These are phyloP conservation scores for Fusarium sp. DNA, from an alignment of 2,329 filamentous ascomycete genomes.

Conservation along the genomic window DNA sequence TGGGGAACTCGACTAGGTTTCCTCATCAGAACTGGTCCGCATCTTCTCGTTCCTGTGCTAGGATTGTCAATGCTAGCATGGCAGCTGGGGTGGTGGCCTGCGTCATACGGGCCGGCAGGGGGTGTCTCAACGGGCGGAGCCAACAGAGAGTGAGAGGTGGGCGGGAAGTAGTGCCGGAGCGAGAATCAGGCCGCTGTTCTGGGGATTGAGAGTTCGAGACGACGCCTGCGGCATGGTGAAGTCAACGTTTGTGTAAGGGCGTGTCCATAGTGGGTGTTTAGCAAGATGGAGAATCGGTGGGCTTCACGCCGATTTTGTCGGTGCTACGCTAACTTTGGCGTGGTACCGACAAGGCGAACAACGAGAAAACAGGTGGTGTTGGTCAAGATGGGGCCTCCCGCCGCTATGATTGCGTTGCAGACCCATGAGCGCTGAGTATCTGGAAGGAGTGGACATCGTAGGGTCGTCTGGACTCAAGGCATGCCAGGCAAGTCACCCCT, in stretches of 20 bases:
- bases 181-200: slow-evolving; percentile 40
- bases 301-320: slow-evolving; percentile 16
- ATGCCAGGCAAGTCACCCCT: slow-evolving; percentile 38
- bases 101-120: slow-evolving; percentile 53
- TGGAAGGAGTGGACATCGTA: slow-evolving; percentile 36
- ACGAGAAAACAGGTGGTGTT: slow-evolving; percentile 43
- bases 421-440: slow-evolving; percentile 42
- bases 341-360: slow-evolving; percentile 39
- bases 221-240: slow-evolving; percentile 16
- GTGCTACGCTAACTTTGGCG: slow-evolving; percentile 43
- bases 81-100: slow-evolving; percentile 47
- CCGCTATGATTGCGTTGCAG: slow-evolving; percentile 36
- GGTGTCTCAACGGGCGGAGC: slow-evolving; percentile 54
- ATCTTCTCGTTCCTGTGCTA: slow-evolving; percentile 40
- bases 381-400: slow-evolving; percentile 35
- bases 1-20: slow-evolving; percentile 30
- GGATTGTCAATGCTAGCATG: slow-evolving; percentile 46
- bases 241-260: slow-evolving; percentile 26
- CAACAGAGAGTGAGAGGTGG: slow-evolving; percentile 42
- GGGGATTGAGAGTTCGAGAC: slow-evolving; percentile 40
- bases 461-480: slow-evolving; percentile 43
- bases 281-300: slow-evolving; percentile 24
- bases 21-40: slow-evolving; percentile 40
- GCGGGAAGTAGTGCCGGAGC: slow-evolving; percentile 47
- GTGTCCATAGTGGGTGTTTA: slow-evolving; percentile 22